Evolutionary conservation across 1,284 basidiomycete species (phyloP), one percentile per base, ranked within the genome.

Genomic region (Ceratobasidium sp.): DNA sequence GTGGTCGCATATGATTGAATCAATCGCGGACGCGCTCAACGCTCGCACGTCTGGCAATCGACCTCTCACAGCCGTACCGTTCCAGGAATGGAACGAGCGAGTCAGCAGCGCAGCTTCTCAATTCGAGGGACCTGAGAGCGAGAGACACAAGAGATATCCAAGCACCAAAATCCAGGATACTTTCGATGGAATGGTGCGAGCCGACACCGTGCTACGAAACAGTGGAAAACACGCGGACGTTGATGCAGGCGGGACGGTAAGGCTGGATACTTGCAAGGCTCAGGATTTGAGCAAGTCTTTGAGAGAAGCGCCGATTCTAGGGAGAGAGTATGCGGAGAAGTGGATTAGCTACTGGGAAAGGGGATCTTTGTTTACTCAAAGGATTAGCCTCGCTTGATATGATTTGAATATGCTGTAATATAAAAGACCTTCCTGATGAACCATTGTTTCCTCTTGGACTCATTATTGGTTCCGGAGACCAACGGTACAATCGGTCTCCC

Each of bases 61-160:
- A n/a, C 7, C 14, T 2, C 73, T 83, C 11, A 77, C 79, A 11
- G 64, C 80, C 15, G 79, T 82, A 14, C 76, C 81, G 7, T 82
- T 79, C 65, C 29, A 64, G 1, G 77, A 80, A 22, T 85, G 84
- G 82, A 53, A 67, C 17, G 19, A 41, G 15, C 5, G 33, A 41
- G 33, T 67, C 15, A 56, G 22, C 19, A 29, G 33, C 11, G 51
- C 29, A 6, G 50, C 65, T 8, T 31, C 29, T 44, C 14, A 31
- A 6, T 67, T 67, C 33, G 8, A 44, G 22, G 65, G 65, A 5
- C 33, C 65, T 22, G 50, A 67, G 24, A 50, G 29, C 22, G 27
- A 67, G 24, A 50, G 50, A 22, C 24, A 53, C 65, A 50, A 36
- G 31, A 29, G 24, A 54, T 67, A n/a, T 36, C 65, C 65, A 15